Evolutionary conservation across 805 yeast species (phyloP).

Genomic region (Scheffersomyces stipitis): DNA sequence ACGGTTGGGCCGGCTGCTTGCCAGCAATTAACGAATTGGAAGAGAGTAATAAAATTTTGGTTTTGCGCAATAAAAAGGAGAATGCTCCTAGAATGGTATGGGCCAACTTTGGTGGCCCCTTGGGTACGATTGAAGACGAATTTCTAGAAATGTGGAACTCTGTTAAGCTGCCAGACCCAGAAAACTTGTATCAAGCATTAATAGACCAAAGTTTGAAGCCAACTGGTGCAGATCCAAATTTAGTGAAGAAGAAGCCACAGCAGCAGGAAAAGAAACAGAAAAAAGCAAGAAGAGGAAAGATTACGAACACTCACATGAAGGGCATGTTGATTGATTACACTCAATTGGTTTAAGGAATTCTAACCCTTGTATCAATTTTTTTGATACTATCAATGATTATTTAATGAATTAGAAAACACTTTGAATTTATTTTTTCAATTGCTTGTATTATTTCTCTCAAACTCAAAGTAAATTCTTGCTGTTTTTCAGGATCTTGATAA

Average conservation of each 20-base stretch:
- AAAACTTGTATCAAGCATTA: slow-evolving; percentile 75
- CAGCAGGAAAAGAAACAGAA: slow-evolving; percentile 73
- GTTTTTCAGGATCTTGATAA: too few relatives aligned
- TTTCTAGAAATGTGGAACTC: slow-evolving; percentile 80
- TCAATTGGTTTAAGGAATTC: slow-evolving; percentile 26
- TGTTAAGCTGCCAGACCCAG: slow-evolving; percentile 76
- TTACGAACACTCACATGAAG: slow-evolving; percentile 95
- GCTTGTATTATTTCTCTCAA: too few relatives aligned
- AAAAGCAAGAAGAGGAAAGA: slow-evolving; percentile 89
- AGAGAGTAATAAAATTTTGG: slow-evolving; percentile 71
- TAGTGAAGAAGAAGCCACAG: slow-evolving; percentile 65
- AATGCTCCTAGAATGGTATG: slow-evolving; percentile 89
- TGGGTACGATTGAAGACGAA: slow-evolving; percentile 73
- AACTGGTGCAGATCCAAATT: slow-evolving; percentile 96
- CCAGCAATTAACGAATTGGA: slow-evolving; percentile 79
- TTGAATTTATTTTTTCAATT: too few relatives aligned
- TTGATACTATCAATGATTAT: too few relatives aligned
- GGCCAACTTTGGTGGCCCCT: slow-evolving; percentile 79
- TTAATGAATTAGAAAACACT: too few relatives aligned
- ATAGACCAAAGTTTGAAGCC: slow-evolving; percentile 90
- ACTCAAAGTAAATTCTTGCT: too few relatives aligned
- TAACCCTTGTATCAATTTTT: too few relatives aligned
- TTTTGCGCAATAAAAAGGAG: slow-evolving; percentile 88
- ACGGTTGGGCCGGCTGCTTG: slow-evolving; percentile 93
- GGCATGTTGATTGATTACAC: slow-evolving; percentile 89